Conservation (phyloP, 2,329 filamentous ascomycete genomes). For the Ascochyta pisi region DNA sequence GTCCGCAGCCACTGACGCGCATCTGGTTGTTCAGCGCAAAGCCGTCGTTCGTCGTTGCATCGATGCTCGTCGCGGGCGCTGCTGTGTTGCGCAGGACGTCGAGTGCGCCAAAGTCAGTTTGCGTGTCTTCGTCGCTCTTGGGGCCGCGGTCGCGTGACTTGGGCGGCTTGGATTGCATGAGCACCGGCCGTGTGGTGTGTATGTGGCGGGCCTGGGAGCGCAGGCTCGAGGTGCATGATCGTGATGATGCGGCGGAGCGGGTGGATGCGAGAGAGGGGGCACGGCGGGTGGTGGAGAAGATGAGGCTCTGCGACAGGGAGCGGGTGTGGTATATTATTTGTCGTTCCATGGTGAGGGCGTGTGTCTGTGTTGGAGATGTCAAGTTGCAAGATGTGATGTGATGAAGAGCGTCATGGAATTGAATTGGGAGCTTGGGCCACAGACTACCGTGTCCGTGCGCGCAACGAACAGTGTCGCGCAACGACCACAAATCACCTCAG, state of each 20-base stretch:
- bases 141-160: constrained; percentile 66
- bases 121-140: constrained; percentile 65
- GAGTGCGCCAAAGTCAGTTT: constrained; percentile 75
- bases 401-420: constrained; percentile 18
- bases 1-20: constrained; percentile 71
- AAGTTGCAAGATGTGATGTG: background rate
- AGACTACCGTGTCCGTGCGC: too few species aligned
- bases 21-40: constrained; percentile 87
- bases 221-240: background rate
- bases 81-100: constrained; percentile 81
- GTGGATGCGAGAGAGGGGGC: background rate
- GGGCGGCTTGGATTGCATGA: constrained; percentile 45
- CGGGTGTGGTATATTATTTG: constrained; percentile 21
- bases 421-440: constrained; percentile 13
- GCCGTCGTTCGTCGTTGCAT: constrained; percentile 80
- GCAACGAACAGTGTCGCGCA: too few species aligned
- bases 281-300: constrained; percentile 8
- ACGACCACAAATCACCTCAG: too few species aligned
- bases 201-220: constrained; percentile 19
- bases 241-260: constrained; percentile 1
- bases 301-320: constrained; percentile 14
- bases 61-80: constrained; percentile 80
- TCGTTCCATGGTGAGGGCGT: constrained; percentile 25
- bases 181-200: constrained; percentile 25
- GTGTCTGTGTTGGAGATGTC: background rate